Conservation (phyloP, 768 basidiomycete genomes). For the Hygrocybe coccinea region DNA sequence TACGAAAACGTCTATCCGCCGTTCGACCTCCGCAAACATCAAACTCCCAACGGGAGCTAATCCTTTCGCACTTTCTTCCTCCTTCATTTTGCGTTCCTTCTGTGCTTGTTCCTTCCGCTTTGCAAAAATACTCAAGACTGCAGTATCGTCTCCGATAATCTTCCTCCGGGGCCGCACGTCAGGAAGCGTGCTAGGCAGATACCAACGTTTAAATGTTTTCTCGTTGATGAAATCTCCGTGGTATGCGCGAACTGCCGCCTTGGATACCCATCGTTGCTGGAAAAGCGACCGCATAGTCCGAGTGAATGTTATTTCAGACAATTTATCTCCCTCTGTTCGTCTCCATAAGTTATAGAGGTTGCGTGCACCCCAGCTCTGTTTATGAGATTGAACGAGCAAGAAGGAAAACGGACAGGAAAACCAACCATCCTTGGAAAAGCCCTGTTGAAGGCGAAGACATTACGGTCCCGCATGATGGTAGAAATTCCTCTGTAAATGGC, state of each 20-base stretch:
- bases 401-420: neutral
- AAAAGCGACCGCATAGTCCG: conserved; percentile 61
- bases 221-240: conserved; percentile 94
- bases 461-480: conserved; percentile 37
- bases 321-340: conserved; percentile 53
- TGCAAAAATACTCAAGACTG: conserved; percentile 54
- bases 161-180: conserved; percentile 68
- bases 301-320: conserved; percentile 55
- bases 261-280: conserved; percentile 88
- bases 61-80: conserved; percentile 53
- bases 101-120: conserved; percentile 42
- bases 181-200: conserved; percentile 80
- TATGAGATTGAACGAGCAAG: neutral
- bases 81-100: conserved; percentile 44
- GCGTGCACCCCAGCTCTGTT: conserved; percentile 80
- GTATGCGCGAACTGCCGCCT: conserved; percentile 84
- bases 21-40: conserved; percentile 94
- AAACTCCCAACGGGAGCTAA: conserved; percentile 90
- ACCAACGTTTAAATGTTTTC: conserved; percentile 92
- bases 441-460: conserved; percentile 36
- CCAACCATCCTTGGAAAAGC: conserved; percentile 78
- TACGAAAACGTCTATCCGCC: conserved; percentile 86
- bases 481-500: neutral
- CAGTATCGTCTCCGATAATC: conserved; percentile 42
- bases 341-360: conserved; percentile 89